phyloP scores from a whole-genome alignment of 2,329 filamentous ascomycete species.

The Ilyonectria robusta region DNA sequence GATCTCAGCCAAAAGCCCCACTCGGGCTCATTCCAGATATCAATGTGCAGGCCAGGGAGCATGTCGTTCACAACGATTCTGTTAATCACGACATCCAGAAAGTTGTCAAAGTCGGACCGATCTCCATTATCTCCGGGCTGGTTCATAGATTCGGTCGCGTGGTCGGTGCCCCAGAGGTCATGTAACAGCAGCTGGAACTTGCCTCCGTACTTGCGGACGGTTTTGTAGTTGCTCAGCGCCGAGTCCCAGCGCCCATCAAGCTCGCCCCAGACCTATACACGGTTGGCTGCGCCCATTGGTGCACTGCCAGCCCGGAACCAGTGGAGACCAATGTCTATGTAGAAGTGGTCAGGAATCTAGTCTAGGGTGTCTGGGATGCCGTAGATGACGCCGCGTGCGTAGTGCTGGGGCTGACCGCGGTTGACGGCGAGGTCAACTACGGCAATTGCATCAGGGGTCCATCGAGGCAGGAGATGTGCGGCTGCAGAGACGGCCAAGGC shows the following conservation, averaged over 20 bases:
- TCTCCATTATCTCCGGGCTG: conserved; percentile 5
- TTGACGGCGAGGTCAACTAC: neutral
- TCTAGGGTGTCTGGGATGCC: conserved; percentile 7
- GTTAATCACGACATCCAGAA: neutral
- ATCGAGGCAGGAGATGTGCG: neutral
- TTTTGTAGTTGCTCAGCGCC: conserved; percentile 3
- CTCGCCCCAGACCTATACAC: conserved; percentile 1
- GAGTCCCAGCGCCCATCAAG: conserved; percentile 5
- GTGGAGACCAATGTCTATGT: conserved; percentile 7
- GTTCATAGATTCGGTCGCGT: conserved; percentile 1
- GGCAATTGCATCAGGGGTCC: conserved; percentile 4
- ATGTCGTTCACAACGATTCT: conserved; percentile 8
- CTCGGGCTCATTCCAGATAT: conserved; percentile 11
- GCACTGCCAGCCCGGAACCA: neutral
- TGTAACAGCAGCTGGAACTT: conserved; percentile 12
- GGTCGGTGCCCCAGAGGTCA: conserved; percentile 7
- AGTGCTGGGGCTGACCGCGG: conserved; percentile 1
- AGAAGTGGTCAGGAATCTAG: conserved; percentile 15
- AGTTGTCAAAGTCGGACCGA: conserved; percentile 1
- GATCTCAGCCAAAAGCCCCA: conserved; percentile 9
- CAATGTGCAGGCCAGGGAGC: conserved; percentile 1
- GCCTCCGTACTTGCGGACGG: conserved; percentile 6
- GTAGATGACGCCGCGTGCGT: conserved; percentile 4
- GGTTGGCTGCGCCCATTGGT: neutral
- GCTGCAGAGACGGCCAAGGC: neutral